Evolutionary conservation across 2,329 filamentous ascomycete species (phyloP).

Genomic region (Pseudogymnoascus sp.): DNA sequence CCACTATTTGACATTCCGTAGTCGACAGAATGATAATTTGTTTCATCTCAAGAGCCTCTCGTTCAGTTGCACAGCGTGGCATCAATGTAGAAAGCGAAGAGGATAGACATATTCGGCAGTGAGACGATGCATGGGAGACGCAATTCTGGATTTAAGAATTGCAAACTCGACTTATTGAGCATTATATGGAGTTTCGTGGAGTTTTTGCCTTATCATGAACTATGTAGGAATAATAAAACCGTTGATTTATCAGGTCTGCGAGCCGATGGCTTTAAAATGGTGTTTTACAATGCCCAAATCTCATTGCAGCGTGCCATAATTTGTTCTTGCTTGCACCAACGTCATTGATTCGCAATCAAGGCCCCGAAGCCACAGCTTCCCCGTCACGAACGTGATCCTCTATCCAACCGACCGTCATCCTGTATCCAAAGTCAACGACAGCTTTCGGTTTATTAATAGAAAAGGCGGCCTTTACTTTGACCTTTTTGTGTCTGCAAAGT

Average conservation of each 20-base stretch:
- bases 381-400: background rate
- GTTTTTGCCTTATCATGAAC: background rate
- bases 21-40: constrained; percentile 3
- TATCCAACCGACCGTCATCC: constrained; percentile 6
- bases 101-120: constrained; percentile 1
- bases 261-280: background rate
- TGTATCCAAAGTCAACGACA: background rate
- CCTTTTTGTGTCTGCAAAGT: background rate
- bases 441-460: background rate
- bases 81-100: constrained; percentile 10
- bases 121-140: background rate
- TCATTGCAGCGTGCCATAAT: background rate
- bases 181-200: background rate
- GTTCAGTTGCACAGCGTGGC: constrained; percentile 1
- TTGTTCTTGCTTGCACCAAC: background rate
- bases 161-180: background rate
- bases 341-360: background rate
- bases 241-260: background rate
- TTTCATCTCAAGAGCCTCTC: background rate
- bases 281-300: background rate
- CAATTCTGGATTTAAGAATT: background rate
- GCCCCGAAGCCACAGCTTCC: background rate
- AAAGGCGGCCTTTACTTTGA: background rate
- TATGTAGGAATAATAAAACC: constrained; percentile 3
- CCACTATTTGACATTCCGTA: constrained; percentile 71